phyloP scores from a whole-genome alignment of 805 yeast genomes.

The Candida ipomoeae region DNA sequence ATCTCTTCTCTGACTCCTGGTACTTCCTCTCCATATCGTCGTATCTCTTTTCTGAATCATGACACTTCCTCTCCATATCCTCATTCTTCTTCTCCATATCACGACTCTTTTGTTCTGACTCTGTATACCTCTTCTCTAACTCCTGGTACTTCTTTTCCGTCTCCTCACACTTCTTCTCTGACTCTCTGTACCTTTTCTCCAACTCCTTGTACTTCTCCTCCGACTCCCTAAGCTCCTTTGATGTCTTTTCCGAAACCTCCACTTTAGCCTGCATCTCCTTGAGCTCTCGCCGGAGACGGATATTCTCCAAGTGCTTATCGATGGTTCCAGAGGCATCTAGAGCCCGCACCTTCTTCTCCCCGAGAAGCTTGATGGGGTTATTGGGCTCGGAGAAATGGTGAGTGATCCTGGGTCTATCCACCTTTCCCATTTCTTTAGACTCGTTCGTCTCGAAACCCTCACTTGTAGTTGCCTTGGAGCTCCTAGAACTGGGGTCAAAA shows the following conservation, averaged over 20 bases:
- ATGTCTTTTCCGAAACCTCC: not conserved
- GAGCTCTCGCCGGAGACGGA: slow-evolving; percentile 33
- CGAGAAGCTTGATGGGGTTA: slow-evolving; percentile 27
- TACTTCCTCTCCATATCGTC: not conserved
- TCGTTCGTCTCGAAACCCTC: no score
- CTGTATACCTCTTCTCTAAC: not conserved
- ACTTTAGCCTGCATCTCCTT: slow-evolving; percentile 1
- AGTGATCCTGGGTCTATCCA: not conserved
- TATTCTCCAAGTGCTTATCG: slow-evolving; percentile 42
- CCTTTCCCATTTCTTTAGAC: not conserved
- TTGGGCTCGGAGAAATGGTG: slow-evolving; percentile 4
- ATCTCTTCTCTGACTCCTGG: not conserved
- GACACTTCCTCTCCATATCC: not conserved
- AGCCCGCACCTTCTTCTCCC: not conserved
- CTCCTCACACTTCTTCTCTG: not conserved
- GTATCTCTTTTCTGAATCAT: not conserved
- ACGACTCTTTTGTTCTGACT: not conserved
- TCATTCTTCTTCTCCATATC: not conserved
- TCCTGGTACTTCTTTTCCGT: not conserved
- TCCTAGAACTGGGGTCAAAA: not conserved
- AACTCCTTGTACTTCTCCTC: not conserved
- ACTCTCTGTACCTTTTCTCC: not conserved
- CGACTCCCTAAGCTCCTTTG: not conserved
- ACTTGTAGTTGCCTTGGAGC: no score
- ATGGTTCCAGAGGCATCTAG: slow-evolving; percentile 36